phyloP scores from a whole-genome alignment of 2,329 filamentous ascomycete genomes.

The Sclerotinia sclerotiorum region DNA sequence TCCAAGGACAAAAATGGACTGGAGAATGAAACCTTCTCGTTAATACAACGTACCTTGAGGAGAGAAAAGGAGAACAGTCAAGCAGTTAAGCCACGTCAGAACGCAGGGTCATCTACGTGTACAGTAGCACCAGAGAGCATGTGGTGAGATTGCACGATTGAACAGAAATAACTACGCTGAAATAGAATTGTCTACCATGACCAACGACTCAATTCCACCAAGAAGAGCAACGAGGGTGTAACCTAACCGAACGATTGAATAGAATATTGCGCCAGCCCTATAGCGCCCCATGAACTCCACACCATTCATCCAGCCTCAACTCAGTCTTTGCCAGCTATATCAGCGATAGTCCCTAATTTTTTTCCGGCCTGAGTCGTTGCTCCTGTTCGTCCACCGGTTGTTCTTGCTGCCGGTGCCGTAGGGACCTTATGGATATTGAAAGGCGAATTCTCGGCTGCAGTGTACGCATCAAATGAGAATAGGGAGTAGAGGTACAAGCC shows the following conservation, averaged over 20 bases:
- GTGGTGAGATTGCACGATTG: background rate
- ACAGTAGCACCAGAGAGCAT: background rate
- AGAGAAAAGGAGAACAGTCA: background rate
- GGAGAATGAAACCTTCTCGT: background rate
- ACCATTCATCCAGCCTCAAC: background rate
- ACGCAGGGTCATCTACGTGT: background rate
- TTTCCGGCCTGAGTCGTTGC: constrained; percentile 36
- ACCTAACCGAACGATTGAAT: background rate
- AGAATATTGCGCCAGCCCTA: background rate
- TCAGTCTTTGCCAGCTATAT: constrained; percentile 28
- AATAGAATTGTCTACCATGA: background rate
- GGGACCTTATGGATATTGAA: constrained; percentile 53
- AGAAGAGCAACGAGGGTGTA: background rate
- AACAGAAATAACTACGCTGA: background rate
- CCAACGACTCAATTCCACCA: background rate
- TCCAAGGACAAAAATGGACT: background rate
- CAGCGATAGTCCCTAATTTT: constrained; percentile 41
- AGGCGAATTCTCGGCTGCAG: constrained; percentile 57
- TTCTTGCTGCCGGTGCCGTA: constrained; percentile 28
- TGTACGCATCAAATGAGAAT: constrained; percentile 65
- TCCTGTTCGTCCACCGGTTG: constrained; percentile 32
- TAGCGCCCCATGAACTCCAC: constrained; percentile 12
- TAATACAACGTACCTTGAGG: background rate
- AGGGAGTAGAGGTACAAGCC: constrained; percentile 62
- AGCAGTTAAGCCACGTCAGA: background rate